A percentile compares a stretch with the other conserved stretches of the same genome.
Conservation (phyloP, 1,139 yeast species). For the Kodamaea alishanica region DNA sequence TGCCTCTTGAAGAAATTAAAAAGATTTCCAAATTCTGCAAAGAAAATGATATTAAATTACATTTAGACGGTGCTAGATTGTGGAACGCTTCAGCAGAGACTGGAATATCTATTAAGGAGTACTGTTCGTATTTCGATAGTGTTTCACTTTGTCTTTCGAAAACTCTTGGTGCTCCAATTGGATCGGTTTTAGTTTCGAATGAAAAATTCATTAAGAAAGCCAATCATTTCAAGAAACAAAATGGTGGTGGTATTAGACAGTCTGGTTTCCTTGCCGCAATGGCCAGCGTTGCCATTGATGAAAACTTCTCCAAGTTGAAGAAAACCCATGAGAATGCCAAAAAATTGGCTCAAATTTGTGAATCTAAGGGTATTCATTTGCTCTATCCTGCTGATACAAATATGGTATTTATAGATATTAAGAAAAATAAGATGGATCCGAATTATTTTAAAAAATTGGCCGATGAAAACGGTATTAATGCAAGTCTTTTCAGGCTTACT, state of each 20-base stretch:
- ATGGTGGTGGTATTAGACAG: constrained; percentile 94
- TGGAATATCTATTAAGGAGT: constrained; percentile 65
- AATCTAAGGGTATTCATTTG: constrained; percentile 50
- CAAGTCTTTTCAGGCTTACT: constrained; percentile 29
- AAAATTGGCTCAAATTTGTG: constrained; percentile 60
- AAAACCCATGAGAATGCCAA: constrained; percentile 67
- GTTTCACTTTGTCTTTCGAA: constrained; percentile 87
- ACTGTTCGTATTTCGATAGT: constrained; percentile 78
- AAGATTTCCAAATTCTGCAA: constrained; percentile 72
- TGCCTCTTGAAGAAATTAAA: constrained; percentile 76
- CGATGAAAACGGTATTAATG: constrained; percentile 42
- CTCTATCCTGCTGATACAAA: constrained; percentile 82
- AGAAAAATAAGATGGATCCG: constrained; percentile 57
- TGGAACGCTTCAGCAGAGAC: constrained; percentile 87
- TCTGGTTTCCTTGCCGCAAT: constrained; percentile 79
- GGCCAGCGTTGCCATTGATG: constrained; percentile 76
- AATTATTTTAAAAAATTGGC: constrained; percentile 54
- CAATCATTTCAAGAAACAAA: constrained; percentile 85
- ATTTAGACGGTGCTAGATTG: constrained; percentile 93
- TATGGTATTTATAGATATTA: constrained; percentile 75
- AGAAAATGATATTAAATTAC: constrained; percentile 60
- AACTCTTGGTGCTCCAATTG: constrained; percentile 93
- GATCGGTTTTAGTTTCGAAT: constrained; percentile 80
- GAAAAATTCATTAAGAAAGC: constrained; percentile 62
- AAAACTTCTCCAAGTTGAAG: constrained; percentile 60